phyloP scores from a whole-genome alignment of 257 asterid genomes.

The Solanum etuberosum region DNA sequence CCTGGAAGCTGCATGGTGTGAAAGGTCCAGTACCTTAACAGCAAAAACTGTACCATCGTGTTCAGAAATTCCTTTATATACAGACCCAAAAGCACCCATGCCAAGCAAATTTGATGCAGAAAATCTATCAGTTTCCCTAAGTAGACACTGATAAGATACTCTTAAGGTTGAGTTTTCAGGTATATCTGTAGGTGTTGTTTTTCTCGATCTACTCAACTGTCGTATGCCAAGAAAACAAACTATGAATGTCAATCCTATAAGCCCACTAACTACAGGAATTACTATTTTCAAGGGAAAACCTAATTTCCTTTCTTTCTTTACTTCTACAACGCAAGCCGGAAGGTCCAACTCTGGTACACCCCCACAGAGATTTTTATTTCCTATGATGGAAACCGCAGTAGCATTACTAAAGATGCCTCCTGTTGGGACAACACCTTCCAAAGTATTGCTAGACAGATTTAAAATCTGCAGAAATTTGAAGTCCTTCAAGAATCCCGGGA shows the following conservation, averaged over 20 bases:
- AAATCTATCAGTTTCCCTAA: conserved; percentile 8
- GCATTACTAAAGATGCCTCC: conserved; percentile 3
- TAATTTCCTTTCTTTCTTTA: neutral
- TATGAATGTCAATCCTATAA: neutral
- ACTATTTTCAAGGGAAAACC: neutral
- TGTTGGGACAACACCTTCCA: conserved; percentile 7
- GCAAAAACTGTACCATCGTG: neutral
- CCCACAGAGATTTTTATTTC: conserved; percentile 21
- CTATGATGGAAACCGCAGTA: neutral
- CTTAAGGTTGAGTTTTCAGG: neutral
- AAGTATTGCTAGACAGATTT: conserved; percentile 12
- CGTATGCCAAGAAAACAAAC: neutral
- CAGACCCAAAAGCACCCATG: conserved; percentile 9
- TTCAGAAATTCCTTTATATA: conserved; percentile 10
- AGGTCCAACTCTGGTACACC: conserved; percentile 9
- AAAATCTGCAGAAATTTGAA: conserved; percentile 4
- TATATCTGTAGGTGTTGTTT: neutral
- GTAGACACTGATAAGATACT: conserved; percentile 13
- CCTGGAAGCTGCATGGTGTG: conserved; percentile 6
- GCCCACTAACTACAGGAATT: neutral
- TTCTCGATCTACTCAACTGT: neutral
- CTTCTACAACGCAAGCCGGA: neutral
- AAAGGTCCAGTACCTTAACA: conserved; percentile 13
- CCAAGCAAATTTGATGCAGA: conserved; percentile 6
- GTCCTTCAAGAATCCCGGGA: neutral